phyloP scores from a whole-genome alignment of 2,329 filamentous ascomycete genomes.

The Fusarium denticulatum region DNA sequence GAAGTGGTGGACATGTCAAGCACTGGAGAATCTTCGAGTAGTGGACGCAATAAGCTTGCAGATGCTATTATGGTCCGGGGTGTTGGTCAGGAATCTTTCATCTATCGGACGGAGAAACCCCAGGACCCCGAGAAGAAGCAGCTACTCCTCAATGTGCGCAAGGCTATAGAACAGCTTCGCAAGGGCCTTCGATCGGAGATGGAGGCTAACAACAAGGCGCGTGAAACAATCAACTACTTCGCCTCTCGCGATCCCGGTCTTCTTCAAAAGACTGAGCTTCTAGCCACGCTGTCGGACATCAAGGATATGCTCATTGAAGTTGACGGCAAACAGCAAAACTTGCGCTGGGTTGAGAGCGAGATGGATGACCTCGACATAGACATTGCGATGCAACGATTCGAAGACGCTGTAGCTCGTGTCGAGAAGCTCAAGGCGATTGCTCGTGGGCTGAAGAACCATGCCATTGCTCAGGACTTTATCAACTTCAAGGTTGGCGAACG shows the following conservation, averaged over 20 bases:
- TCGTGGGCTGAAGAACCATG: slow-evolving; percentile 83
- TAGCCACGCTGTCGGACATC: slow-evolving; percentile 80
- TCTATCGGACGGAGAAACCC: slow-evolving; percentile 88
- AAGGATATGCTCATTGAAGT: slow-evolving; percentile 94
- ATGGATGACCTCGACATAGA: slow-evolving; percentile 97
- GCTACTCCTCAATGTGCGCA: slow-evolving; percentile 88
- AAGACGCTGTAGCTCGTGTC: slow-evolving; percentile 82
- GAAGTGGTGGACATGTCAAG: slow-evolving; percentile 89
- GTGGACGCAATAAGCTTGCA: slow-evolving; percentile 69
- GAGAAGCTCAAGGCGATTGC: slow-evolving; percentile 86
- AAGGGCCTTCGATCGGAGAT: slow-evolving; percentile 87
- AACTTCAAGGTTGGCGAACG: slow-evolving; percentile 90
- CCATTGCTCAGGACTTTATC: slow-evolving; percentile 90
- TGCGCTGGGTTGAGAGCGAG: slow-evolving; percentile 94
- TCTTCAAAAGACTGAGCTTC: slow-evolving; percentile 80
- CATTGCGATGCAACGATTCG: slow-evolving; percentile 89
- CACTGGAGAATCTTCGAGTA: slow-evolving; percentile 64
- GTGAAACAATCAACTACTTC: slow-evolving; percentile 88
- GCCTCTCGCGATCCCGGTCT: slow-evolving; percentile 80
- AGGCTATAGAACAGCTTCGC: slow-evolving; percentile 90
- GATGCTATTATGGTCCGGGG: slow-evolving; percentile 91
- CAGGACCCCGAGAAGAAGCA: slow-evolving; percentile 82
- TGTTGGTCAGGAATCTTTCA: slow-evolving; percentile 89
- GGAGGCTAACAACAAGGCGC: slow-evolving; percentile 84
- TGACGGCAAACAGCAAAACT: slow-evolving; percentile 94